Evolutionary conservation across 2,329 filamentous ascomycete genomes (phyloP).

Genomic region (Beauveria bassiana): DNA sequence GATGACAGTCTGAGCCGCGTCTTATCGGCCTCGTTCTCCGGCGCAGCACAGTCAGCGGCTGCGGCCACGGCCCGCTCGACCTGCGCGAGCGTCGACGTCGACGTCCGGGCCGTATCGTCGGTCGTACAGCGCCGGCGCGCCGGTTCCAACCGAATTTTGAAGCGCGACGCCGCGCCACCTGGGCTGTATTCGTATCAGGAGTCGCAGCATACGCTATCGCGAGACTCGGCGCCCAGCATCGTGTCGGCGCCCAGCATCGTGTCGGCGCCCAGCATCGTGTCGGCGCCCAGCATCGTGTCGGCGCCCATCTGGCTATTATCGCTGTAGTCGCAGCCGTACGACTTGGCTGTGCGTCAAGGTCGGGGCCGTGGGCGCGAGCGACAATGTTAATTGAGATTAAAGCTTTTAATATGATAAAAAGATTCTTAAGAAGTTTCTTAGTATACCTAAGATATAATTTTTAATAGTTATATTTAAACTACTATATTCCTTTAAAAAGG

Average conservation of each 20-base stretch:
- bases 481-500: no score
- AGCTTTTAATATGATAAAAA: no score
- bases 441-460: no score
- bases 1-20: constrained; percentile 26
- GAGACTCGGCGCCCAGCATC: background rate
- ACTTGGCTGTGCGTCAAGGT: constrained; percentile 39
- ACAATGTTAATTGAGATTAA: no score
- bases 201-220: constrained; percentile 36
- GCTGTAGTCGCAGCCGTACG: constrained; percentile 42
- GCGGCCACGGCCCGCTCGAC: constrained; percentile 43
- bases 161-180: constrained; percentile 27
- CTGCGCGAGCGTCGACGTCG: constrained; percentile 45
- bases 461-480: no score
- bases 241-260: constrained; percentile 24
- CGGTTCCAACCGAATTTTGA: constrained; percentile 42
- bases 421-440: no score
- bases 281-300: constrained; percentile 15
- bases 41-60: no score
- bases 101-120: constrained; percentile 39
- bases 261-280: constrained; percentile 28
- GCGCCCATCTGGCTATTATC: constrained; percentile 27
- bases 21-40: no score
- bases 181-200: constrained; percentile 49
- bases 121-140: constrained; percentile 39
- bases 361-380: constrained; percentile 36